These are phyloP conservation scores for Herpetomonas samuelpessoai DNA, from an alignment of 208 protist genomes.

Conservation along the genomic window DNA sequence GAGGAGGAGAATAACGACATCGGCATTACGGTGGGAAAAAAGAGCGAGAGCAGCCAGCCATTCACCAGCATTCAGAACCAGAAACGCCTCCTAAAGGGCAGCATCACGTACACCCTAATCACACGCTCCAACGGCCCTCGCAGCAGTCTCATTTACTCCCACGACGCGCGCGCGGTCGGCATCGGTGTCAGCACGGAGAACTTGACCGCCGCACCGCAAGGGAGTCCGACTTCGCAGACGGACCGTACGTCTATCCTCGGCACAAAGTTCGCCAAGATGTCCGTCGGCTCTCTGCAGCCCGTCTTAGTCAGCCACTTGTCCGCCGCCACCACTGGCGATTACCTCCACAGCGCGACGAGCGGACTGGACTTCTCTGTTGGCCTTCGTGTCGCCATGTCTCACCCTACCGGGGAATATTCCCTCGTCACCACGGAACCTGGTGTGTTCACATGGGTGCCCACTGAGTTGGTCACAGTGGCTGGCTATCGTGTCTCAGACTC, in stretches of 20 bases:
- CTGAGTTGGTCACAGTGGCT: background rate
- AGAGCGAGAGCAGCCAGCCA: constrained; percentile 65
- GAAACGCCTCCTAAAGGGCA: constrained; percentile 72
- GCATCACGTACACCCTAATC: constrained; percentile 76
- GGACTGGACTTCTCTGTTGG: background rate
- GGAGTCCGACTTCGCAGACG: too few species aligned
- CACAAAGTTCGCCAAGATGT: too few species aligned
- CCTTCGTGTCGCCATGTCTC: background rate
- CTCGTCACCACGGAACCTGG: background rate
- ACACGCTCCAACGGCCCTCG: constrained; percentile 45
- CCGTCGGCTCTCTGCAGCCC: too few species aligned
- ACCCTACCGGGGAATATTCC: background rate
- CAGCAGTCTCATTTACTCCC: constrained; percentile 62
- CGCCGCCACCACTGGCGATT: too few species aligned
- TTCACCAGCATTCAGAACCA: constrained; percentile 75
- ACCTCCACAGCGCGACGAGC: too few species aligned
- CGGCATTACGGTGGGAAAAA: constrained; percentile 87
- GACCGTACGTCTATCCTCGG: too few species aligned
- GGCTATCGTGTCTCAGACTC: too few species aligned
- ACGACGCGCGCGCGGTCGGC: constrained; percentile 8
- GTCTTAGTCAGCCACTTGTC: too few species aligned
- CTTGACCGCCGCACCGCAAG: too few species aligned
- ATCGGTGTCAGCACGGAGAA: background rate
- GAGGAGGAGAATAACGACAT: constrained; percentile 83
- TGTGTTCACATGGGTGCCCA: background rate